Evolutionary conservation across 1,139 yeast species (phyloP).

Genomic region (Zygoascus hellenicus): DNA sequence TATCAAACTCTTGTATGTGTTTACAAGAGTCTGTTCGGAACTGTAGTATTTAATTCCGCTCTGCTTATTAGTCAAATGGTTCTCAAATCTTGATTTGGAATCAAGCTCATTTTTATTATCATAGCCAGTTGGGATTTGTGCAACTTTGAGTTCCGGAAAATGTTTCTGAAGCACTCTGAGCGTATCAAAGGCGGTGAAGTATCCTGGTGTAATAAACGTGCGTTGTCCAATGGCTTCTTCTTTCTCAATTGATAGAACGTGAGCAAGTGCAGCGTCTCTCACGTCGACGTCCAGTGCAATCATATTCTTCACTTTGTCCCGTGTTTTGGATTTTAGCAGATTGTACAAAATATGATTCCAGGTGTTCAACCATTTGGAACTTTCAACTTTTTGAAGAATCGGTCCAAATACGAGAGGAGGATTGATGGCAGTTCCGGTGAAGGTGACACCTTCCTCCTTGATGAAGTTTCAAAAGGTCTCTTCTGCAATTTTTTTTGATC

Average conservation of each 20-base stretch:
- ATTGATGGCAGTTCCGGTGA: constrained; percentile 40
- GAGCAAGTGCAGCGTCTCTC: constrained; percentile 50
- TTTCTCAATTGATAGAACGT: constrained; percentile 39
- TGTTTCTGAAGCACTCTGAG: constrained; percentile 37
- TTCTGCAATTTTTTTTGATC: constrained; percentile 41
- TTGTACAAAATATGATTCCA: constrained; percentile 26
- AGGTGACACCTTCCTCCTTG: constrained; percentile 35
- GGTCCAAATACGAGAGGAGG: constrained; percentile 53
- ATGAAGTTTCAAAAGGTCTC: constrained; percentile 42
- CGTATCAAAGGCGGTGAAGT: constrained; percentile 33
- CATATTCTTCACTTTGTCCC: constrained; percentile 8
- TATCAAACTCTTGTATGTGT: constrained; percentile 14
- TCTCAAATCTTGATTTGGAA: constrained; percentile 13
- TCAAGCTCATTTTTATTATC: neutral
- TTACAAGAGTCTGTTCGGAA: constrained; percentile 16
- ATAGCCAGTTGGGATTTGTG: constrained; percentile 1
- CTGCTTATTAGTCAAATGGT: constrained; percentile 17
- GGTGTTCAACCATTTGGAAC: constrained; percentile 28
- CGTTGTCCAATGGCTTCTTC: constrained; percentile 37
- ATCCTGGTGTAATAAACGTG: constrained; percentile 37
- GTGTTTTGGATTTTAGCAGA: constrained; percentile 20
- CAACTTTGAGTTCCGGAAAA: constrained; percentile 30
- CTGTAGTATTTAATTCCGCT: constrained; percentile 18
- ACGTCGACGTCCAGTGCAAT: constrained; percentile 40
- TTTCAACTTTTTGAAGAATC: constrained; percentile 27